Base-by-base conservation (phyloP, 768 basidiomycete species). In the Tylopilus vinaceipallidus region DNA sequence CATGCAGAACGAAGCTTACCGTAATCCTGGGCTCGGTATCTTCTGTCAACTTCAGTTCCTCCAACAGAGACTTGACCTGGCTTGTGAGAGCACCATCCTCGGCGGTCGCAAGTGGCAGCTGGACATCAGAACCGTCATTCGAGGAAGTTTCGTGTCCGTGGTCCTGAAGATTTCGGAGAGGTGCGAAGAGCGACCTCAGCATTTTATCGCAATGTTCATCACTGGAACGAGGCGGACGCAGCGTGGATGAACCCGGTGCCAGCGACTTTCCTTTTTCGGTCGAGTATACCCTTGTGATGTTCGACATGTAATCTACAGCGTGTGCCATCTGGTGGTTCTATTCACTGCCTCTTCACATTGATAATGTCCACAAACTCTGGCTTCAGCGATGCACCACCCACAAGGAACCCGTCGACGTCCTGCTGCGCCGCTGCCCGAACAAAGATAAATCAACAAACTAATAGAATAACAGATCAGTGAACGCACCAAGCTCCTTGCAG, bases 351-450 rank as follows among this genome's bases (percentile, higher is more conserved):
- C 58, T 69, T 84, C 32, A 78, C 76, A 61, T 94, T 95, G 78
- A 95, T 83, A 65, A 97, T 95, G 52, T 95, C 76, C 40, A 88
- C 83, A 61, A 98, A 97, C 71, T 98, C 95, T 34, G 95, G 94
- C 75, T 98, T 99, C 71, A 99, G 80, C 14, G 95, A 98, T 29
- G 95, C 95, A 22, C 95, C 95, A 22, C 95, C 95, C 33, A 98
- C 95, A 57, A 98, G 84, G 87, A 98, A 98, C 9, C 95, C 95
- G 68, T 98, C 95, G 39, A 98, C 86, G 64, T 98, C 95, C 11
- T 74, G 74, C 61, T 88, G 85, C 8, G 67, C 68, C 24, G 85
- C 94, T 95, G 57, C 16, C 17, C 42, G 57, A 22, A 22, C 2
- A 22, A 37, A 30, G 2, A 16, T 2, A 12, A 16, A 38, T 34